Evolutionary conservation across 768 basidiomycete species (phyloP).

Genomic region (Hortiboletus flavorubellus): DNA sequence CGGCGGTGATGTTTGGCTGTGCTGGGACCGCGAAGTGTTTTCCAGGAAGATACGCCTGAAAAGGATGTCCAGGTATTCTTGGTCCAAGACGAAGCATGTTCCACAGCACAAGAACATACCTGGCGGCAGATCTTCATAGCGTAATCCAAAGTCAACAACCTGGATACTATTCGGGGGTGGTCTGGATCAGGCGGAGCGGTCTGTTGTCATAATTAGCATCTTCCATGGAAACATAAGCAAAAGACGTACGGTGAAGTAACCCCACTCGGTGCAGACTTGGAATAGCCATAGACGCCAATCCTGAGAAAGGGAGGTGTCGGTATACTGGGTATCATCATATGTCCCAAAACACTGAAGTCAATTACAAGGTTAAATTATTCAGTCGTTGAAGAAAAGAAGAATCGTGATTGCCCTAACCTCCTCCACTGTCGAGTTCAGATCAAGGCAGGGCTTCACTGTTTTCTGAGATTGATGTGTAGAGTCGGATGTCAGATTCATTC

Average conservation of each 20-base stretch:
- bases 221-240: neutral
- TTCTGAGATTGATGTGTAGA: constrained; percentile 35
- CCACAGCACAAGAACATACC: constrained; percentile 32
- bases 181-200: constrained; percentile 70
- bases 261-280: constrained; percentile 96
- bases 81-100: neutral
- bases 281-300: constrained; percentile 87
- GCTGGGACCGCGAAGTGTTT: constrained; percentile 67
- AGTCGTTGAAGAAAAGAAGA: neutral
- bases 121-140: constrained; percentile 65
- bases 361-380: neutral
- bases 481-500: neutral
- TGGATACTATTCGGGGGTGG: constrained; percentile 76
- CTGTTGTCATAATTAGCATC: constrained; percentile 32
- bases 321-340: constrained; percentile 63
- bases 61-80: neutral
- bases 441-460: constrained; percentile 55
- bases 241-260: constrained; percentile 73
- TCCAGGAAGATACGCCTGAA: constrained; percentile 74
- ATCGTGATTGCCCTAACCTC: constrained; percentile 37
- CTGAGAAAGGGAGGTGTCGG: constrained; percentile 57
- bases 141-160: constrained; percentile 69
- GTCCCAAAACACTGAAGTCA: constrained; percentile 79
- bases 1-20: constrained; percentile 75
- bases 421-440: constrained; percentile 41